Evolutionary conservation across 257 asterid genomes (phyloP).

Genomic region (Eucommia ulmoides): DNA sequence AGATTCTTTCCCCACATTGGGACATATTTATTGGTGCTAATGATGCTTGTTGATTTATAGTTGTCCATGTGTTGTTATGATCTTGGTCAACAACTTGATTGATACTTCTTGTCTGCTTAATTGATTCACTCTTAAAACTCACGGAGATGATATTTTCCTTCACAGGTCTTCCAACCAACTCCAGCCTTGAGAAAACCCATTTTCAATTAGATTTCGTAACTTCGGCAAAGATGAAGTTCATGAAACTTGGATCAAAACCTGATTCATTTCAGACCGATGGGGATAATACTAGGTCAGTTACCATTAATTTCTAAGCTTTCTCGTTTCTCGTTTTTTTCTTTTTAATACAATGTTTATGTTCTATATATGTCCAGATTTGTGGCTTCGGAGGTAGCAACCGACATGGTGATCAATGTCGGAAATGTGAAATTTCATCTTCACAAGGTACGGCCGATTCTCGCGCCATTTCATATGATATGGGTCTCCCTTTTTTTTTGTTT

Average conservation of each 20-base stretch:
- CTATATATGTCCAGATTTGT: not conserved
- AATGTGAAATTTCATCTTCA: too few relatives aligned
- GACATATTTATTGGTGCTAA: too few relatives aligned
- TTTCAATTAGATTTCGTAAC: too few relatives aligned
- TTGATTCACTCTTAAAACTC: constrained; percentile 31
- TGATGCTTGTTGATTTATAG: constrained; percentile 32
- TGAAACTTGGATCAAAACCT: constrained; percentile 94
- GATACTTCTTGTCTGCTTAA: constrained; percentile 41
- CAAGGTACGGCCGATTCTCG: too few relatives aligned
- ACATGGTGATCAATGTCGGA: too few relatives aligned
- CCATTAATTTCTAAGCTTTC: too few relatives aligned
- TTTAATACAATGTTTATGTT: not conserved
- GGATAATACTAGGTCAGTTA: constrained; percentile 62
- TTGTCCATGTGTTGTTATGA: constrained; percentile 18
- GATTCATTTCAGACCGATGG: constrained; percentile 81
- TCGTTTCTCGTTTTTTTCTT: not conserved
- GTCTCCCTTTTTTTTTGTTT: too few relatives aligned
- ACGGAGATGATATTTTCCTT: constrained; percentile 32
- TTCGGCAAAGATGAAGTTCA: constrained; percentile 92
- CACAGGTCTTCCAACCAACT: constrained; percentile 15
- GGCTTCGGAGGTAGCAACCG: too few relatives aligned
- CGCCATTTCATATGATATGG: too few relatives aligned
- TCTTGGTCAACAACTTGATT: constrained; percentile 27
- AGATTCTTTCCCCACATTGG: too few relatives aligned
- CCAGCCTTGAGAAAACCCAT: too few relatives aligned